phyloP scores from a whole-genome alignment of 1,284 basidiomycete genomes.

The Malassezia sp. region DNA sequence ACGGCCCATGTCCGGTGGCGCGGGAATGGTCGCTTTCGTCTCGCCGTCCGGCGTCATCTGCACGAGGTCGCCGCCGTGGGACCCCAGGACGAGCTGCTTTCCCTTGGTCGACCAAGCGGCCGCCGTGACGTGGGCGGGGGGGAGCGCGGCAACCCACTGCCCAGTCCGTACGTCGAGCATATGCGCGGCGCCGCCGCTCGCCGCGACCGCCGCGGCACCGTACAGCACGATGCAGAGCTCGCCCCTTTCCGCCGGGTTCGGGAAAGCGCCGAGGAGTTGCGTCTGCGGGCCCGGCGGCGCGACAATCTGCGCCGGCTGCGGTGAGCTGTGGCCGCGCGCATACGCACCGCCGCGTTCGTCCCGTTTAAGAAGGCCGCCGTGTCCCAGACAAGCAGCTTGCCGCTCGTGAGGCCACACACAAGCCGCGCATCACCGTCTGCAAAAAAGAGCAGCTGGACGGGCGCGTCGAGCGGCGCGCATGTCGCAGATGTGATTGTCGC shows the following conservation, averaged over 20 bases:
- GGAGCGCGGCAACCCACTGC: constrained; percentile 21
- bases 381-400: neutral
- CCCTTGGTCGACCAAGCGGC: constrained; percentile 77
- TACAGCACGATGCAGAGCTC: constrained; percentile 47
- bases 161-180: constrained; percentile 24
- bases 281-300: neutral
- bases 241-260: constrained; percentile 49
- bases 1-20: constrained; percentile 47
- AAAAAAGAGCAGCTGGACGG: constrained; percentile 1
- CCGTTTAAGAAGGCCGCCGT: neutral
- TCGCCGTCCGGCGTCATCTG: constrained; percentile 58
- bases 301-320: neutral
- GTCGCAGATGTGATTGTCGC: neutral
- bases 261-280: constrained; percentile 36
- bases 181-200: constrained; percentile 12
- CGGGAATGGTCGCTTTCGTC: constrained; percentile 47
- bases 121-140: constrained; percentile 35
- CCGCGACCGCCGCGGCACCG: constrained; percentile 33
- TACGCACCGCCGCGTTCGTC: too few relatives aligned
- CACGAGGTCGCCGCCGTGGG: constrained; percentile 60
- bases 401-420: constrained; percentile 1
- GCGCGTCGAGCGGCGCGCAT: neutral
- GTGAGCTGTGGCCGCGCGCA: neutral
- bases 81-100: constrained; percentile 67
- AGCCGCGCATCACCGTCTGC: constrained; percentile 4